Percentiles rank a stretch among this genome's conserved stretches.
These are phyloP conservation scores for Quercus engelmannii DNA, from an alignment of 306 rosid genomes.

Conservation along the genomic window DNA sequence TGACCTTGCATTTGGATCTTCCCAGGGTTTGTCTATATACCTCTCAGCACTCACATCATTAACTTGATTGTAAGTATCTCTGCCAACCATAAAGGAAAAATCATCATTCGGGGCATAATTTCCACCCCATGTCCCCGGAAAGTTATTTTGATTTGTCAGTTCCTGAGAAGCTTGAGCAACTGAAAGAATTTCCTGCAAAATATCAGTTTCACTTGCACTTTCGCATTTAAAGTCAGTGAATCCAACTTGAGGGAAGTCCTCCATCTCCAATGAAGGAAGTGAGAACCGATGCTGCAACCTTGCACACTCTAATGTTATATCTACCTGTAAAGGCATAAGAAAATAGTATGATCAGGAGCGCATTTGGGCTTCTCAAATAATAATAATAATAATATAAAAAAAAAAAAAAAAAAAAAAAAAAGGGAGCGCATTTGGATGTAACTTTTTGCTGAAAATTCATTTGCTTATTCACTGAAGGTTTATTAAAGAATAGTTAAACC, in stretches of 20 bases:
- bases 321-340: conserved; percentile 49
- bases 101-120: conserved; percentile 41
- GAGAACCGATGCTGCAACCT: conserved; percentile 75
- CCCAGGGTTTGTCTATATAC: conserved; percentile 50
- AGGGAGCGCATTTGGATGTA: too few species aligned
- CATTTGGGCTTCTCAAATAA: too few species aligned
- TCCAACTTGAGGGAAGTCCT: conserved; percentile 60
- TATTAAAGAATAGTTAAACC: too few species aligned
- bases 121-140: conserved; percentile 36
- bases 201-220: conserved; percentile 46
- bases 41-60: conserved; percentile 36
- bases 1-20: conserved; percentile 40
- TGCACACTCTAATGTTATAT: conserved; percentile 87
- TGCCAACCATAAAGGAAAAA: conserved; percentile 62
- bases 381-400: too few species aligned
- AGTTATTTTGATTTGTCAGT: conserved; percentile 43
- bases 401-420: too few species aligned
- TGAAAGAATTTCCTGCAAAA: conserved; percentile 83
- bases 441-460: too few species aligned
- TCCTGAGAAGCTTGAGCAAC: conserved; percentile 79
- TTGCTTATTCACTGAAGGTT: too few species aligned
- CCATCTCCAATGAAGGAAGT: conserved; percentile 76
- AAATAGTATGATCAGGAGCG: too few species aligned
- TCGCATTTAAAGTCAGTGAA: conserved; percentile 38
- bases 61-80: conserved; percentile 25